These are phyloP conservation scores for Ogataea neopini DNA, from an alignment of 805 yeast genomes.

Conservation along the genomic window DNA sequence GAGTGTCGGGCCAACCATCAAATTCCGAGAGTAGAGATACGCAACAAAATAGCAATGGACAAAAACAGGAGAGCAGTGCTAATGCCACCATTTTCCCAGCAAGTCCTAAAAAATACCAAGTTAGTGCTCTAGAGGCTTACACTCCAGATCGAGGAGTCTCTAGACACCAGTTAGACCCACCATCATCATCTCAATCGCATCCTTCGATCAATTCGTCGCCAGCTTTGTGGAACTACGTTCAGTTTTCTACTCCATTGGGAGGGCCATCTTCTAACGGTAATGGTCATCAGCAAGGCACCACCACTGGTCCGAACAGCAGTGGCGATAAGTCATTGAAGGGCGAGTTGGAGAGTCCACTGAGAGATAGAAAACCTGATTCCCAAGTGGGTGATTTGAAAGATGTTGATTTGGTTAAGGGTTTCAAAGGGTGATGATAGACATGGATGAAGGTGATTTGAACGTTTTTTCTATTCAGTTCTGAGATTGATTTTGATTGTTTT, in stretches of 20 bases:
- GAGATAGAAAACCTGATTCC: constrained; percentile 26
- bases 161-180: constrained; percentile 29
- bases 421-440: constrained; percentile 30
- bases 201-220: constrained; percentile 67
- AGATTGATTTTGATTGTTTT: no score
- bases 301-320: constrained; percentile 34
- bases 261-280: constrained; percentile 24
- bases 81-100: constrained; percentile 15
- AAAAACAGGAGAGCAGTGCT: constrained; percentile 4
- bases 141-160: constrained; percentile 60
- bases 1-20: constrained; percentile 1
- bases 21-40: constrained; percentile 3
- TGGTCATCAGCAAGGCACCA: constrained; percentile 12
- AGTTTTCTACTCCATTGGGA: constrained; percentile 49
- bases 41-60: constrained; percentile 5
- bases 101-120: constrained; percentile 43
- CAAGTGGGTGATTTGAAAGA: constrained; percentile 45
- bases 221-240: constrained; percentile 91
- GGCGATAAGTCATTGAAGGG: constrained; percentile 19
- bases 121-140: constrained; percentile 59
- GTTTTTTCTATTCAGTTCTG: background rate
- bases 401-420: constrained; percentile 50
- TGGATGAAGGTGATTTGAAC: background rate
- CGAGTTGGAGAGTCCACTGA: constrained; percentile 33
- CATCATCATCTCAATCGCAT: constrained; percentile 37